Evolutionary conservation across 441 rosid genomes (phyloP).

Genomic region (Corymbia calophylla): DNA sequence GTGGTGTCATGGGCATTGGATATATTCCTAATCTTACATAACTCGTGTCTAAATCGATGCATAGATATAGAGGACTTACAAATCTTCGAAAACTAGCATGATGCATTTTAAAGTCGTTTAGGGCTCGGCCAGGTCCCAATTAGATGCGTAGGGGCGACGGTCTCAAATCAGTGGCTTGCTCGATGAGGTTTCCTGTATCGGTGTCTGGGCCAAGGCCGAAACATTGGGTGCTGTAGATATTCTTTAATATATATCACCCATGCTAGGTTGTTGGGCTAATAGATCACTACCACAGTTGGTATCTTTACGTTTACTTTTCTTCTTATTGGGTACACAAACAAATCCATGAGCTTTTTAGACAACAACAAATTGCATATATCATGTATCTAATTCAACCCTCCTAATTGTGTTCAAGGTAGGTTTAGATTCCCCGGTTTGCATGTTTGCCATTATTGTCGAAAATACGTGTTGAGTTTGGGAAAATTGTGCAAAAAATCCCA

Average conservation of each 20-base stretch:
- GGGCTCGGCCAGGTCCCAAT: neutral
- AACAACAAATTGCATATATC: neutral
- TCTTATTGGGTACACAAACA: neutral
- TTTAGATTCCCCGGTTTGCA: neutral
- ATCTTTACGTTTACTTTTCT: neutral
- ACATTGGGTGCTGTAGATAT: neutral
- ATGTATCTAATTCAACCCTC: neutral
- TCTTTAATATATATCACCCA: neutral
- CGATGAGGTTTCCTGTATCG: neutral
- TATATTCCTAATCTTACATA: neutral
- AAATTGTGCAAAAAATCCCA: too few relatives aligned
- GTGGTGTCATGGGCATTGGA: neutral
- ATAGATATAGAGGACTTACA: neutral
- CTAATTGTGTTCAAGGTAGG: neutral
- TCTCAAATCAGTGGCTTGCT: neutral
- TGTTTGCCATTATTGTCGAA: neutral
- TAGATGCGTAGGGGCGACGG: neutral
- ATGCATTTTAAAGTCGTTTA: neutral
- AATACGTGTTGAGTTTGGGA: neutral
- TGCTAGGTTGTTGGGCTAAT: neutral
- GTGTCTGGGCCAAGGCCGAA: neutral
- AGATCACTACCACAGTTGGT: neutral
- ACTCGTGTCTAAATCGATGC: neutral
- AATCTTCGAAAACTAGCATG: neutral
- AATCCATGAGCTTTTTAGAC: neutral